Base-by-base conservation (phyloP, 2,329 filamentous ascomycete species). In the Diaporthe sp. region DNA sequence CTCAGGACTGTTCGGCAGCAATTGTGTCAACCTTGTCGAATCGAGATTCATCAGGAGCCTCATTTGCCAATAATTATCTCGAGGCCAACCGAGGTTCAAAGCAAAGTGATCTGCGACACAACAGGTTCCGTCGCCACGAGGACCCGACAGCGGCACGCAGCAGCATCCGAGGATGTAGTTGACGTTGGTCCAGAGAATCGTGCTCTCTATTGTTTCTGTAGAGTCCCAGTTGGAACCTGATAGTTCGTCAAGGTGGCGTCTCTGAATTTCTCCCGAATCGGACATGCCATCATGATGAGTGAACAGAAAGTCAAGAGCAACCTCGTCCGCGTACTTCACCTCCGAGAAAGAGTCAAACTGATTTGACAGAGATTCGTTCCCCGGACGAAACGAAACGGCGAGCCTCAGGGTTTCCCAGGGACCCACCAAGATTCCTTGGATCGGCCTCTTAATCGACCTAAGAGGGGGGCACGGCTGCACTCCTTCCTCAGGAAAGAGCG, bases 1-100 rank as follows among this genome's bases (percentile, higher is more conserved):
- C 12, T 32, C 22, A 4, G 2, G 10, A 19, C 63, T 50, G 27
- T 25, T 32, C 3, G 63, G 55, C 8, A 75, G 47, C 8, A 77
- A 44, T 6, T 25, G 15, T 8, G 65, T 39, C 7, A 76, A 25
- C 5, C 37, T 44, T 6, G 39, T 12, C 3, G 9, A 39, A 5
- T 59, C 37, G 8, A 76, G 61, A n/a, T 73, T 61, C 15, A 53
- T 70, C 12, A 78, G 56, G 9, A 77, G 71, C 10, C 76, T 68
- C 27, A 78, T 37, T 59, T 77, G 77, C 77, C 77, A 78, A 35
- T 77, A 77, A 37, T 78, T 78, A 47, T 78, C 77, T 9, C 77
- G 66, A 19, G 78, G 78, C 77, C 77, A 78, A 9, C 77, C 77
- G 12, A 78, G 70, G 17, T 75, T 77, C 25, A 78, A 58, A 1